phyloP scores from a whole-genome alignment of 371 early-diverging fungal species.

The Parasitella parasitica region DNA sequence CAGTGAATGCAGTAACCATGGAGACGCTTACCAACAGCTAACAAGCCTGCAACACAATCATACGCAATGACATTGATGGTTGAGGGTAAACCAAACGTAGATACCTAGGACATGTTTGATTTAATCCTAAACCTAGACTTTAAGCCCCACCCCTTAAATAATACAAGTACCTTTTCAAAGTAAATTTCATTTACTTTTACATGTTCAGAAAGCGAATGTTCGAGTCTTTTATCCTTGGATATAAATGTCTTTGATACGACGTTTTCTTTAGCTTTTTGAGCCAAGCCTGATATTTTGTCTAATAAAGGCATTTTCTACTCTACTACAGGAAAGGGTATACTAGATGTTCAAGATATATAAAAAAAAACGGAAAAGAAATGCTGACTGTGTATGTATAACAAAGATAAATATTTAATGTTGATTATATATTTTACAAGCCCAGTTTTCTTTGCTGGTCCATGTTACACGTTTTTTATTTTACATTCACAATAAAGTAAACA shows the following conservation, averaged over 20 bases:
- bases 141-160: not conserved
- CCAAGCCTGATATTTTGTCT: conserved; percentile 41
- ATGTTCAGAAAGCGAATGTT: conserved; percentile 32
- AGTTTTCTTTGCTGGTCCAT: not conserved
- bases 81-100: conserved; percentile 54
- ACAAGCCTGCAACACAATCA: conserved; percentile 55
- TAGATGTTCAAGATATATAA: conserved; percentile 4
- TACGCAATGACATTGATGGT: conserved; percentile 47
- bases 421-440: too few species aligned
- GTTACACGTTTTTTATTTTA: not conserved
- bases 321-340: not conserved
- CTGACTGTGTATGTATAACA: too few species aligned
- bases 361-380: not conserved
- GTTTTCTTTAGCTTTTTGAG: conserved; percentile 44
- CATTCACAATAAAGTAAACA: not conserved
- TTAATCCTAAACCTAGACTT: not conserved
- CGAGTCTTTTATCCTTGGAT: conserved; percentile 44
- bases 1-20: not conserved
- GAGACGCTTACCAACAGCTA: conserved; percentile 53
- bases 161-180: conserved; percentile 17
- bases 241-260: conserved; percentile 33
- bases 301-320: conserved; percentile 31
- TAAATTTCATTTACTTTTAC: conserved; percentile 24
- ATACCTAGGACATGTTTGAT: conserved; percentile 19
- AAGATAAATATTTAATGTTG: too few species aligned